A percentile compares a stretch with the other conserved stretches of the same genome.
These are phyloP conservation scores for Diaporthe ampelina DNA, from an alignment of 2,329 filamentous ascomycete genomes.

Conservation along the genomic window DNA sequence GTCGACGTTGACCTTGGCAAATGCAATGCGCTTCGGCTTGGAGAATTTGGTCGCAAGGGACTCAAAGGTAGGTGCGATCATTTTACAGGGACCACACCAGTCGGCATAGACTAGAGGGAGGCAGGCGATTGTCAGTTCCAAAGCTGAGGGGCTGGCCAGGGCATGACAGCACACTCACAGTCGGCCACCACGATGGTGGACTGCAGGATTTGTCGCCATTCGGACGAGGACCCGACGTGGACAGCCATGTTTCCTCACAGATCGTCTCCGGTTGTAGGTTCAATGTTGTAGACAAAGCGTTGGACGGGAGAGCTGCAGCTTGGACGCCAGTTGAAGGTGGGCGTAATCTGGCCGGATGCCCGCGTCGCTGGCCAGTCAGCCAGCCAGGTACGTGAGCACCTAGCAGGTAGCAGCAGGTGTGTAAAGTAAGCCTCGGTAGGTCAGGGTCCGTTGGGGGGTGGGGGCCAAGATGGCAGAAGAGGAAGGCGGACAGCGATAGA, in stretches of 20 bases:
- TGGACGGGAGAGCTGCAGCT: background rate
- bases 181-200: conserved; percentile 86
- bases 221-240: conserved; percentile 73
- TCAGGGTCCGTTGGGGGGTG: background rate
- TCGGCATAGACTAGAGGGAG: conserved; percentile 84
- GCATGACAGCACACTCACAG: conserved; percentile 71
- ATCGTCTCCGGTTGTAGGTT: background rate
- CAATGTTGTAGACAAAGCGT: background rate
- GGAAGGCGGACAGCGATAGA: conserved; percentile 28
- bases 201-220: conserved; percentile 80
- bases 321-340: background rate
- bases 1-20: conserved; percentile 94
- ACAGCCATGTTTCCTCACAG: conserved; percentile 58
- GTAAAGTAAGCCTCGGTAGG: background rate
- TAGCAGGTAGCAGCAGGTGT: too few species aligned
- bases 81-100: conserved; percentile 95
- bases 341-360: conserved; percentile 40
- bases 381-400: background rate
- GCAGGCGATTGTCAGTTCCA: conserved; percentile 44
- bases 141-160: conserved; percentile 35
- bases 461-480: background rate
- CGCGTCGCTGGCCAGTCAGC: background rate
- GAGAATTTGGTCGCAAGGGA: conserved; percentile 84
- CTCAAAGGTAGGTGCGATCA: conserved; percentile 91
- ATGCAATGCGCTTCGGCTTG: conserved; percentile 85